Conservation (phyloP, 768 basidiomycete genomes). For the Phaeotremella fagi region DNA sequence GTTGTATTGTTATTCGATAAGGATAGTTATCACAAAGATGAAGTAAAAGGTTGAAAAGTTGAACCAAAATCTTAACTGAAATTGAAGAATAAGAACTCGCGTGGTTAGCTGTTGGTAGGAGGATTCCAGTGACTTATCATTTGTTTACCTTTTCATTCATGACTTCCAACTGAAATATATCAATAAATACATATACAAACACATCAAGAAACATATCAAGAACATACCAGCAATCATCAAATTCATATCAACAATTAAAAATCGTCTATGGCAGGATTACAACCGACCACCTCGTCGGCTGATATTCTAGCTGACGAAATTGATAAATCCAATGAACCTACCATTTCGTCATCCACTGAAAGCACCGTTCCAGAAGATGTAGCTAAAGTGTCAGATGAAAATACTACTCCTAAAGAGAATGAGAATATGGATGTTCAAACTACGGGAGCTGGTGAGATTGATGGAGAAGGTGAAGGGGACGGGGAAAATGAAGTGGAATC, state of each 20-base stretch:
- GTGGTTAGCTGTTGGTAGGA: no score
- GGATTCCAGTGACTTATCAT: no score
- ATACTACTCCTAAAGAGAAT: no score
- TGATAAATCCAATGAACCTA: neutral
- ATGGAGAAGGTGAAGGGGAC: neutral
- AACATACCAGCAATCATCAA: neutral
- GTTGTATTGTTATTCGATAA: no score
- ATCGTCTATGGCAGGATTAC: constrained; percentile 17
- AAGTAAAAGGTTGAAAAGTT: no score
- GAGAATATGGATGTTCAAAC: constrained; percentile 10
- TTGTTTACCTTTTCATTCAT: no score
- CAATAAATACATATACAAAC: no score
- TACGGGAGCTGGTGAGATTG: constrained; percentile 5
- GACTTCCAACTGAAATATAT: no score
- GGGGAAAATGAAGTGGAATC: neutral
- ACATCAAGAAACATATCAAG: neutral
- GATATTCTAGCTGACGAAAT: constrained; percentile 10
- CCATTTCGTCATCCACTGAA: neutral
- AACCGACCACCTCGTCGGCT: constrained; percentile 13
- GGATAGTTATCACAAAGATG: no score
- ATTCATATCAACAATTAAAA: neutral
- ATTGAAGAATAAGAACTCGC: no score
- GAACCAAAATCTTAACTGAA: no score
- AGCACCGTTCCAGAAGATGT: constrained; percentile 4
- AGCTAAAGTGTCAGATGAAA: constrained; percentile 14